Percentiles rank a stretch among this genome's conserved stretches.
phyloP scores from a whole-genome alignment of 148 eudicot genomes.

The Silene uniflora region DNA sequence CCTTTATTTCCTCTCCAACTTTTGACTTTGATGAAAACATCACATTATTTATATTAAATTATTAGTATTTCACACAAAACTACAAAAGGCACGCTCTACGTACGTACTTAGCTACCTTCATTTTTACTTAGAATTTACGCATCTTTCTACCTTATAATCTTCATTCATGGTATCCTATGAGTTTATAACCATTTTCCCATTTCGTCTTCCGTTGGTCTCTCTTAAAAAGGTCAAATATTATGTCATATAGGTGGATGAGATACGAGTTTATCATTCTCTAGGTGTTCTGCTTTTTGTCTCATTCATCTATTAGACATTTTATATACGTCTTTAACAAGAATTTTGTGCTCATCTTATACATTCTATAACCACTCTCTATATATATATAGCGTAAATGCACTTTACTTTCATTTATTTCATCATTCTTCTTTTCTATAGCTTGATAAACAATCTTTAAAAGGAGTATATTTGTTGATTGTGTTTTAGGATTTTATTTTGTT shows the following conservation, averaged over 20 bases:
- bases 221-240: too few species aligned
- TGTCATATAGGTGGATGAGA: too few species aligned
- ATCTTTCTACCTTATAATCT: conserved; percentile 6
- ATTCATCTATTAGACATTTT: too few species aligned
- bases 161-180: conserved; percentile 10
- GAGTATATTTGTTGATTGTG: neutral
- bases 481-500: too few species aligned
- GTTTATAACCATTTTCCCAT: neutral
- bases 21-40: conserved; percentile 23
- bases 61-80: neutral
- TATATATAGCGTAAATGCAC: too few species aligned
- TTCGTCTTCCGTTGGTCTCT: neutral
- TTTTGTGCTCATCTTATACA: neutral
- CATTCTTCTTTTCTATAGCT: neutral
- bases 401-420: neutral
- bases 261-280: too few species aligned
- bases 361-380: neutral
- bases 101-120: neutral
- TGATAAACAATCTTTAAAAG: too few species aligned
- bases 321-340: too few species aligned
- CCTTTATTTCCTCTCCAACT: conserved; percentile 31
- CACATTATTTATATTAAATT: neutral
- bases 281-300: too few species aligned
- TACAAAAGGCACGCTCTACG: neutral
- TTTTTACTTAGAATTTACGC: conserved; percentile 32